Evolutionary conservation across 2,329 filamentous ascomycete genomes (phyloP), one percentile per base, ranked within the genome.

Genomic region (Mycosphaerella arachidis): DNA sequence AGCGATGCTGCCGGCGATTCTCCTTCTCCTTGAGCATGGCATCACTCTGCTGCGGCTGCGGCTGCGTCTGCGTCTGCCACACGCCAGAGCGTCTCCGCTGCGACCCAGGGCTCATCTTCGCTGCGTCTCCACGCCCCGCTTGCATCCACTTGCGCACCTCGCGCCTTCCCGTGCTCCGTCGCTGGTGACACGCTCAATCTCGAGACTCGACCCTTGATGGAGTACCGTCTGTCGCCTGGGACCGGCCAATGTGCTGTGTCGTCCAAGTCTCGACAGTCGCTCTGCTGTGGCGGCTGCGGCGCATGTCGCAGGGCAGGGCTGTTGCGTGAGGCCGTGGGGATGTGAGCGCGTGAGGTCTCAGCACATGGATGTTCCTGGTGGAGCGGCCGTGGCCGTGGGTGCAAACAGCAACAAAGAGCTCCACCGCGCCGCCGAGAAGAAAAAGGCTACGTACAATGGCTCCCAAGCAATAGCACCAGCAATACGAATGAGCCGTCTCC

Each of bases 51-150:
- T 40, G 31, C 50, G 45, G 33, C n/a, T 37, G 43, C 50, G 45
- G 45, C n/a, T 37, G 43, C 30, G 48, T n/a, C n/a, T n/a, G n/a
- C 24, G 3, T 58, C 31, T 54, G 57, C 63, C 63, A 67, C 54
- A 64, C 61, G 58, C 63, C 64, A 31, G 63, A 65, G 51, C 65
- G 65, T 20, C 65, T 56, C 30, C 65, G 59, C 30, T 60, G 55
- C 9, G 61, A 62, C 43, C 63, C 61, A 48, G 59, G 57, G 48
- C 61, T 61, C 63, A 66, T 66, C 13, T 43, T 18, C n/a, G 13
- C 30, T 40, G 30, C 24, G 45, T 53, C 31, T 50, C 18, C 29
- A 24, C 9, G 33, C 53, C 37, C 24, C 37, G 20, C 37, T 43
- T 27, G 24, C 37, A 45, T 48, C 53, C 53, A 20, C 43, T 45